phyloP scores from a whole-genome alignment of 345 rosid genomes.

The Lepidium sativum region DNA sequence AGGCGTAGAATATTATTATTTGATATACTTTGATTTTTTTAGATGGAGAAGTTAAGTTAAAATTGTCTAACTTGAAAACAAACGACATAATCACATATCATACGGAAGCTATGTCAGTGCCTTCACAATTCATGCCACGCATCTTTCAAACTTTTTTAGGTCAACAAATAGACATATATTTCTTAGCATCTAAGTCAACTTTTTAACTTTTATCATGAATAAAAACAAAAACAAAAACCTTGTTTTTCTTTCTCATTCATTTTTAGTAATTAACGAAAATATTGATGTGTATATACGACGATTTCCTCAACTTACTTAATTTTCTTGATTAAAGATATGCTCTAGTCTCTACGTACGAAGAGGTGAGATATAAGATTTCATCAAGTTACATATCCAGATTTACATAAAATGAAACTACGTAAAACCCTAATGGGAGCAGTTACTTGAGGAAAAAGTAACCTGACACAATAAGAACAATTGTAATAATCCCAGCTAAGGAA shows the following conservation, averaged over 20 bases:
- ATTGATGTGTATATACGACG: no score
- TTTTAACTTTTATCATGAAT: no score
- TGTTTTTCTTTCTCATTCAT: no score
- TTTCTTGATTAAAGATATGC: background rate
- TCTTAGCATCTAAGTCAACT: no score
- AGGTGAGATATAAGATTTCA: background rate
- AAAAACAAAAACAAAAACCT: no score
- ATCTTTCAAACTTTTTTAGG: no score
- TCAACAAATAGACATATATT: no score
- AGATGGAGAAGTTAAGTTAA: background rate
- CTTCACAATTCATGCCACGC: no score
- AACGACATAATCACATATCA: background rate
- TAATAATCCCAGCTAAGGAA: slow-evolving; percentile 20
- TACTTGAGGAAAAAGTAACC: slow-evolving; percentile 25
- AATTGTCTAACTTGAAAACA: background rate
- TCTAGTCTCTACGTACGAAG: background rate
- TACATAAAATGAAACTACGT: background rate
- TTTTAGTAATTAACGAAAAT: no score
- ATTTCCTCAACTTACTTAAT: no score
- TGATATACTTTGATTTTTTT: background rate
- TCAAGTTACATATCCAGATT: background rate
- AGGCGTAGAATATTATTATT: background rate
- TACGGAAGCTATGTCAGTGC: no score
- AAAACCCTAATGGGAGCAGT: background rate
- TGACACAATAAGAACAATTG: slow-evolving; percentile 17